Conservation (phyloP, 2,329 filamentous ascomycete species). For the Talaromyces piceae region DNA sequence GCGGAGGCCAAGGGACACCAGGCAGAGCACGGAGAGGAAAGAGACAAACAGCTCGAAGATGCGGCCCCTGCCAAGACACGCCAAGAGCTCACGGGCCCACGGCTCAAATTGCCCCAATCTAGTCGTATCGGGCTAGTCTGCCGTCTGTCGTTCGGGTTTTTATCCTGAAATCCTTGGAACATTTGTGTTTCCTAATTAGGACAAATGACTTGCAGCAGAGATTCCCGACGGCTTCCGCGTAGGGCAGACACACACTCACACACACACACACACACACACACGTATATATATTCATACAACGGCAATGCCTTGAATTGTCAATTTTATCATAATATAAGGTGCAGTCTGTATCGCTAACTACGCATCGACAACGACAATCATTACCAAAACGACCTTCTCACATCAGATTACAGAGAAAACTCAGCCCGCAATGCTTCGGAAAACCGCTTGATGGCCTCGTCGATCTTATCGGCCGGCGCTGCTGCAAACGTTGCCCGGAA, state of each 20-base stretch:
- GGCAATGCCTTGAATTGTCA: neutral
- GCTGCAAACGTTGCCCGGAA: conserved; percentile 88
- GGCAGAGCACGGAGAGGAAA: neutral
- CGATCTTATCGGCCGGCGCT: conserved; percentile 63
- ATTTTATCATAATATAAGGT: neutral
- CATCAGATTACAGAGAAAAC: conserved; percentile 42
- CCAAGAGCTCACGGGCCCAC: neutral
- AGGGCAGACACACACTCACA: neutral
- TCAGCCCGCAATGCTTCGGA: conserved; percentile 62
- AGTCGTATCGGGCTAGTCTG: neutral
- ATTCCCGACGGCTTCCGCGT: neutral
- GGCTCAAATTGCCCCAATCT: neutral
- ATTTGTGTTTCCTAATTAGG: too few species aligned
- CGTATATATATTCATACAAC: neutral
- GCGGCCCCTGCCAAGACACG: neutral
- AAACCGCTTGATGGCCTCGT: conserved; percentile 65
- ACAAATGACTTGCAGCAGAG: too few species aligned
- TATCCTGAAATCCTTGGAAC: too few species aligned
- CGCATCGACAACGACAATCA: neutral
- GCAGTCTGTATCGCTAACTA: neutral
- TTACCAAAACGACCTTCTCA: neutral
- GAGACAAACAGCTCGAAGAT: neutral
- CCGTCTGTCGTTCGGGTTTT: neutral
- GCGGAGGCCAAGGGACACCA: too few species aligned
- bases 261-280: neutral